Percentiles rank a stretch among this genome's conserved stretches.
phyloP scores from a whole-genome alignment of 768 basidiomycete species.

The Pisolithus orientalis region DNA sequence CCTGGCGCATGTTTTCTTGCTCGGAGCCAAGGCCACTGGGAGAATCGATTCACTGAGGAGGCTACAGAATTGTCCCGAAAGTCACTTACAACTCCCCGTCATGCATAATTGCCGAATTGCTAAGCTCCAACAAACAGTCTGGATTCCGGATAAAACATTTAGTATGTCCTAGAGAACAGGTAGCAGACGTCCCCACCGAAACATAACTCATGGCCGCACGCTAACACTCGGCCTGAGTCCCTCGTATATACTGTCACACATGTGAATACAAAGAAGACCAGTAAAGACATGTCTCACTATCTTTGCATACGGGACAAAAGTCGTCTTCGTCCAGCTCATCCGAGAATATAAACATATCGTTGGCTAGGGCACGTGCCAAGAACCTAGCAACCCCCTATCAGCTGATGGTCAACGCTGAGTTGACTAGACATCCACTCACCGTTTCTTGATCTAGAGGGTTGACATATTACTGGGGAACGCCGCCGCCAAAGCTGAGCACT shows the following conservation, averaged over 20 bases:
- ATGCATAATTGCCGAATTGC: constrained; percentile 46
- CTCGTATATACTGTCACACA: constrained; percentile 37
- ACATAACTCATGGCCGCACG: constrained; percentile 66
- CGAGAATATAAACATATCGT: constrained; percentile 38
- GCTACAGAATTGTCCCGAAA: not conserved
- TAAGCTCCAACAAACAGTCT: constrained; percentile 55
- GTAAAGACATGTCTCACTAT: constrained; percentile 35
- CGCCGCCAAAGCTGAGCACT: not conserved
- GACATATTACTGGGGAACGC: not conserved
- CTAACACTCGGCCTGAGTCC: constrained; percentile 52
- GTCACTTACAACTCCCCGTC: constrained; percentile 53
- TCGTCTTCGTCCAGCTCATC: constrained; percentile 42
- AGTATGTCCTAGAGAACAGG: not conserved
- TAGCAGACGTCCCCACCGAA: constrained; percentile 32
- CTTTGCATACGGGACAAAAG: constrained; percentile 62
- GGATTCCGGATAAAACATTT: not conserved
- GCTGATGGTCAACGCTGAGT: not conserved
- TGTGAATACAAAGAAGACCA: not conserved
- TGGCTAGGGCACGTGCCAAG: constrained; percentile 40
- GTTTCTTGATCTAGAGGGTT: constrained; percentile 30
- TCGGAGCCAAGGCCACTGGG: constrained; percentile 50
- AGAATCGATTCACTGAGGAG: not conserved
- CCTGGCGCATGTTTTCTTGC: constrained; percentile 45
- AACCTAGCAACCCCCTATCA: constrained; percentile 19
- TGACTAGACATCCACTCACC: not conserved